These are phyloP conservation scores for Tylopilus plumbeoviolaceoides DNA, from an alignment of 768 basidiomycete species.

Conservation along the genomic window DNA sequence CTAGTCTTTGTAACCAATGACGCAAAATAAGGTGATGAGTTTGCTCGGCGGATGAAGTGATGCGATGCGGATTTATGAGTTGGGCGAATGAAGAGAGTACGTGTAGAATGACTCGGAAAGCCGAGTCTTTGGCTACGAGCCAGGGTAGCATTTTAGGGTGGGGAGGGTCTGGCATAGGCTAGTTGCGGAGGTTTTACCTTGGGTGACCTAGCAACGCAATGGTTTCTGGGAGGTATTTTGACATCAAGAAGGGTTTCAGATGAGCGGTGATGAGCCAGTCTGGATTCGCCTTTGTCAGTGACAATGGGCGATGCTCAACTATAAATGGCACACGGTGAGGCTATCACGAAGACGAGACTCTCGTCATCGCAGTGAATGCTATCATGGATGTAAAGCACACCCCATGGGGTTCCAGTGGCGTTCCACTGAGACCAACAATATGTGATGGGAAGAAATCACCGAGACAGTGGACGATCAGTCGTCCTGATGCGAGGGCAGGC, in stretches of 20 bases:
- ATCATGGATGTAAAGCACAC: not conserved
- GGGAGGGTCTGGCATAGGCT: too few species aligned
- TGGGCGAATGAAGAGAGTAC: too few species aligned
- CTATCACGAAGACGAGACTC: not conserved
- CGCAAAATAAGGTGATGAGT: too few species aligned
- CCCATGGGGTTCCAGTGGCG: not conserved
- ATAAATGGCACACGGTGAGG: not conserved
- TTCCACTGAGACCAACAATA: not conserved
- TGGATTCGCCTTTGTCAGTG: not conserved
- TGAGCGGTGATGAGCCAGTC: not conserved
- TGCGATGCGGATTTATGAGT: too few species aligned
- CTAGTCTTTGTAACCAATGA: too few species aligned
- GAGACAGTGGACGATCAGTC: not conserved
- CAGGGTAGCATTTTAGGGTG: too few species aligned
- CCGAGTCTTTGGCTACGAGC: too few species aligned
- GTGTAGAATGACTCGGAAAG: too few species aligned
- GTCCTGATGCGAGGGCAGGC: not conserved
- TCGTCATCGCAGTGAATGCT: not conserved
- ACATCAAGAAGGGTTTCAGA: not conserved
- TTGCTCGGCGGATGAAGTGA: too few species aligned
- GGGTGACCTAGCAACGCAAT: not conserved
- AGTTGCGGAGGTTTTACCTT: too few species aligned
- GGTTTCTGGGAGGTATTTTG: not conserved
- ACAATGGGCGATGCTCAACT: too few species aligned
- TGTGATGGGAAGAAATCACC: not conserved